phyloP scores from a whole-genome alignment of 768 basidiomycete genomes.

The Gloeostereum incarnatum region DNA sequence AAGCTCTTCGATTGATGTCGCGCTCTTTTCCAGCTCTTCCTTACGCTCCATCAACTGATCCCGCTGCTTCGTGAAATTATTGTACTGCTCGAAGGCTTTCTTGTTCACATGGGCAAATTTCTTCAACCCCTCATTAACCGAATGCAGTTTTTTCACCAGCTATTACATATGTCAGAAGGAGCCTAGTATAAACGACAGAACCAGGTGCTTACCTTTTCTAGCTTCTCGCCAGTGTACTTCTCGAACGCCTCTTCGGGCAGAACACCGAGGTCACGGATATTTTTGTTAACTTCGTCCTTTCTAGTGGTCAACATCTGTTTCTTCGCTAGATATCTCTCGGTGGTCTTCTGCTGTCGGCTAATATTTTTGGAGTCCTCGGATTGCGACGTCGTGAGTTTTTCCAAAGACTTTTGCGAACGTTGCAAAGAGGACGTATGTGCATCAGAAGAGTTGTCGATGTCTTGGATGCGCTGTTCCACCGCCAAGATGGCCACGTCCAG shows the following conservation, averaged over 20 bases:
- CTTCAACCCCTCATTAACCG: constrained; percentile 86
- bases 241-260: constrained; percentile 96
- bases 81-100: constrained; percentile 98
- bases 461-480: constrained; percentile 54
- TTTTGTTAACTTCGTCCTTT: constrained; percentile 92
- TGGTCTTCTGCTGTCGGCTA: constrained; percentile 89
- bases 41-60: constrained; percentile 83
- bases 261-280: constrained; percentile 93
- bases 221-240: constrained; percentile 82
- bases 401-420: constrained; percentile 53
- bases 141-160: constrained; percentile 91
- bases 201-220: constrained; percentile 62
- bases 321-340: constrained; percentile 91
- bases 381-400: constrained; percentile 75
- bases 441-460: constrained; percentile 45
- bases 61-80: constrained; percentile 94
- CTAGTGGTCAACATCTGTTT: constrained; percentile 74
- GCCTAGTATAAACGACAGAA: background rate
- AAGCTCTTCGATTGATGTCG: constrained; percentile 82
- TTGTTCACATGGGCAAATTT: constrained; percentile 99
- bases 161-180: constrained; percentile 20
- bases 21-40: constrained; percentile 87
- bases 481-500: constrained; percentile 60
- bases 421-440: constrained; percentile 53
- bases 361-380: constrained; percentile 80